phyloP scores from a whole-genome alignment of 768 basidiomycete species.

The Tulasnella calospora region DNA sequence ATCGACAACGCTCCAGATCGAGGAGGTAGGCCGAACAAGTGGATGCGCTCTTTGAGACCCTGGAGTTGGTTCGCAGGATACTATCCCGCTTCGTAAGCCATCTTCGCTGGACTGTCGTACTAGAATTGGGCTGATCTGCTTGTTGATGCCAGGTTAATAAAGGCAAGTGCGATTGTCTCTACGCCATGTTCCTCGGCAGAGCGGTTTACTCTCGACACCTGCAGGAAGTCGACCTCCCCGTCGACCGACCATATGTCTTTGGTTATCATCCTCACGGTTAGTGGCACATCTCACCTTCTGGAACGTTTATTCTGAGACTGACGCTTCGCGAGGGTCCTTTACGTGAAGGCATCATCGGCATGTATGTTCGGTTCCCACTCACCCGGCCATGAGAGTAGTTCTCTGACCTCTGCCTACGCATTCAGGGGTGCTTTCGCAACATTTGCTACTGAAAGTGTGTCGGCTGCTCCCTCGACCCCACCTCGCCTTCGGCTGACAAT shows the following conservation, averaged over 20 bases:
- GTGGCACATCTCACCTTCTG: constrained; percentile 30
- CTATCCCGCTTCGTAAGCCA: constrained; percentile 80
- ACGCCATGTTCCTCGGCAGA: constrained; percentile 30
- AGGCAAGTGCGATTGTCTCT: constrained; percentile 20
- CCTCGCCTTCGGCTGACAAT: background rate
- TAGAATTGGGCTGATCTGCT: constrained; percentile 31
- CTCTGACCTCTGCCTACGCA: background rate
- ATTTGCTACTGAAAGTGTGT: constrained; percentile 89
- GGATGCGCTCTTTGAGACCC: constrained; percentile 63
- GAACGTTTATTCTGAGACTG: constrained; percentile 18
- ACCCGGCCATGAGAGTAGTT: background rate
- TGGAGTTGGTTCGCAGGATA: constrained; percentile 93
- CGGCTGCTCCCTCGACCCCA: background rate
- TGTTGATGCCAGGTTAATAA: constrained; percentile 36
- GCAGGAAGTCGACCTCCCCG: constrained; percentile 84
- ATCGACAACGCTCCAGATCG: too few species aligned
- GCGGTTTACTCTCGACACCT: background rate
- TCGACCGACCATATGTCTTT: constrained; percentile 92
- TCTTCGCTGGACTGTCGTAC: background rate
- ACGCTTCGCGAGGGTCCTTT: background rate
- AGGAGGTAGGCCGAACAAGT: constrained; percentile 50
- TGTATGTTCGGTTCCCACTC: constrained; percentile 59
- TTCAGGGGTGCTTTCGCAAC: constrained; percentile 86
- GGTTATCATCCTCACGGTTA: constrained; percentile 97
- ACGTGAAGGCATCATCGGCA: constrained; percentile 84